These are phyloP conservation scores for Xylaria venustula DNA, from an alignment of 495 filamentous ascomycete genomes.

Conservation along the genomic window DNA sequence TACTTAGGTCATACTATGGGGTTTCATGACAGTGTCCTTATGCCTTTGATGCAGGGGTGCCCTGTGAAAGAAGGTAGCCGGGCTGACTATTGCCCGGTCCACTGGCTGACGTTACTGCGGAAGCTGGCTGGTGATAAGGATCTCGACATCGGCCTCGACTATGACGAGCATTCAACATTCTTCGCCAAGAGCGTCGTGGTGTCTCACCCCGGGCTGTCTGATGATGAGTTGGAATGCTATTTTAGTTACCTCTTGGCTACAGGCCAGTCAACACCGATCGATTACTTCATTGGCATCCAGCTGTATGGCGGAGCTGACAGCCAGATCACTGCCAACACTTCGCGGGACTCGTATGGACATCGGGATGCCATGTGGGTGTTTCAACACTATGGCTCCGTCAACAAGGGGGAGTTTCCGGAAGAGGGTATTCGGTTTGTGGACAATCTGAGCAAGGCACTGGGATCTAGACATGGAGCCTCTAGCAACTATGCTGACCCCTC, in stretches of 20 bases:
- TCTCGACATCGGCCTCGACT: constrained; percentile 25
- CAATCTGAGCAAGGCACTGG: constrained; percentile 37
- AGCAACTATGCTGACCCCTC: constrained; percentile 63
- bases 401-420: constrained; percentile 33
- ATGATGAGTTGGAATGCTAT: constrained; percentile 29
- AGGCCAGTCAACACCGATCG: constrained; percentile 4
- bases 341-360: constrained; percentile 42
- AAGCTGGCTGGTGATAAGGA: constrained; percentile 25
- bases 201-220: constrained; percentile 20
- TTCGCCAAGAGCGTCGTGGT: constrained; percentile 47
- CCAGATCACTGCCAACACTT: constrained; percentile 35
- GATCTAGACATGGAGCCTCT: constrained; percentile 46
- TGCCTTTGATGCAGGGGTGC: constrained; percentile 27
- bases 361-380: constrained; percentile 48
- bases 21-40: constrained; percentile 28
- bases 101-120: constrained; percentile 31
- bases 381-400: constrained; percentile 46
- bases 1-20: constrained; percentile 27
- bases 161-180: constrained; percentile 40
- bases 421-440: constrained; percentile 40
- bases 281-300: constrained; percentile 43
- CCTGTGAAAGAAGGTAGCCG: constrained; percentile 8
- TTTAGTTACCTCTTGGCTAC: constrained; percentile 32
- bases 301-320: constrained; percentile 48
- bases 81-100: constrained; percentile 7